Evolutionary conservation across 78 protist species (phyloP), one percentile per base, ranked within the genome.

Genomic region (Capsaspora owczarzaki): DNA sequence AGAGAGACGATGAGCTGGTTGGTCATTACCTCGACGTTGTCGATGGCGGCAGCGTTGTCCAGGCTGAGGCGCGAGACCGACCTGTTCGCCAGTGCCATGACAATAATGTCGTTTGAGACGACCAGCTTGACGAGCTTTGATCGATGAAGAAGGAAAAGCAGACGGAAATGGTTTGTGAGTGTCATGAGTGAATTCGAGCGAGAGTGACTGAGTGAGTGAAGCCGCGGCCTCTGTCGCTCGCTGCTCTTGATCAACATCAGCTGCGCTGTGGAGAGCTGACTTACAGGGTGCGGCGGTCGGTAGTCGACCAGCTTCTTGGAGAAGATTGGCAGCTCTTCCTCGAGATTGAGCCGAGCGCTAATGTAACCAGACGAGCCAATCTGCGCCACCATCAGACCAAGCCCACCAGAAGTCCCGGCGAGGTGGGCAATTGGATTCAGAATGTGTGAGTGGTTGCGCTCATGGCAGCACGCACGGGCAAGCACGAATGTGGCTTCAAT

Each of bases 61-160:
- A 68, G 74, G 74, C 40, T 25, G 49, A 75, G 41, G 44, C 79
- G 79, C 66, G 44, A 20, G 20, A 75, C 20, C 22, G 8, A 61
- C 35, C 6, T 35, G 29, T 16, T 44, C 19, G 41, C 79, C 19
- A 75, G 79, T 25, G 46, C 79, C 46, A 75, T 16, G 10, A 6
- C 22, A 16, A 75, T 47, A 19, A 47, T 53, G 66, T 75, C 37
- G 79, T 75, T 75, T 40, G 29, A 16, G 38, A 53, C 66, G 44
- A 43, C 79, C 79, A 75, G 31, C 3, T 44, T 8, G 14, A 44
- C 60, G 29, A 75, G 79, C 74, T 63, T 35, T 41, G 20, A 5
- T 5, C 37, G 37, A 27, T 10, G 37, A 61, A 61, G 31, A 61
- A 61, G 56, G 16, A 20, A 16, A 49, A 49, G 56, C 56, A 10